Conservation (phyloP, 2,329 filamentous ascomycete genomes). For the Beauveria medogensis region DNA sequence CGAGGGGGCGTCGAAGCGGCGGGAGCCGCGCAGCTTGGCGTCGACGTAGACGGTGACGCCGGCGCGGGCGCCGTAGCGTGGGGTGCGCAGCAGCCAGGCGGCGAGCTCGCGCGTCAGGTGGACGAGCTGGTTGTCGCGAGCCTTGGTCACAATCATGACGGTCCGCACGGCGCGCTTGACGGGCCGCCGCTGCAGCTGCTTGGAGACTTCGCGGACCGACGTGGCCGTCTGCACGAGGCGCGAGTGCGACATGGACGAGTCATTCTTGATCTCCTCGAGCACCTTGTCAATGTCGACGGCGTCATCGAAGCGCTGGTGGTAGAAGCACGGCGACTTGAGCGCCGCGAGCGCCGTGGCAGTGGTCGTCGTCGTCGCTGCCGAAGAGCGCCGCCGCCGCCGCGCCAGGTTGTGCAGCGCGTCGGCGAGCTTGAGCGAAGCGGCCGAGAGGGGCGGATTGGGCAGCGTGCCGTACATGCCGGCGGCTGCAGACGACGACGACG, state of each 20-base stretch:
- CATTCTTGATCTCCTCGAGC: conserved; percentile 83
- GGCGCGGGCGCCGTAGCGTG: conserved; percentile 80
- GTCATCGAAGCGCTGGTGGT: conserved; percentile 94
- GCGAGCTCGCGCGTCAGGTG: conserved; percentile 80
- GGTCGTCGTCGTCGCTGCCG: conserved; percentile 24
- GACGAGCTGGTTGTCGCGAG: conserved; percentile 88
- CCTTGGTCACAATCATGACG: conserved; percentile 98
- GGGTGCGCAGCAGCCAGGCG: conserved; percentile 79
- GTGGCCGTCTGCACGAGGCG: conserved; percentile 92
- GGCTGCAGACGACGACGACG: conserved; percentile 24
- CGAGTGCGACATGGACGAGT: conserved; percentile 88
- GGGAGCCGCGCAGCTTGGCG: conserved; percentile 80
- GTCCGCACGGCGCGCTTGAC: conserved; percentile 87
- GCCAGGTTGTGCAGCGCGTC: conserved; percentile 49
- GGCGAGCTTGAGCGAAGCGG: conserved; percentile 55
- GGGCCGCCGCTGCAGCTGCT: conserved; percentile 85
- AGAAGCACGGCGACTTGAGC: conserved; percentile 91
- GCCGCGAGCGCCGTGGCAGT: conserved; percentile 43
- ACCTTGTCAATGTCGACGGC: conserved; percentile 93
- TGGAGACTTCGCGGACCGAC: conserved; percentile 88
- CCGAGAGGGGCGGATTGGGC: conserved; percentile 32
- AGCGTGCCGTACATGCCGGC: conserved; percentile 25
- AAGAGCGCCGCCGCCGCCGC: conserved; percentile 21
- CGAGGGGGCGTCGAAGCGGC: conserved; percentile 72
- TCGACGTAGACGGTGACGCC: conserved; percentile 98